Conservation (phyloP, 2,329 filamentous ascomycete species). For the Exophiala sp. region DNA sequence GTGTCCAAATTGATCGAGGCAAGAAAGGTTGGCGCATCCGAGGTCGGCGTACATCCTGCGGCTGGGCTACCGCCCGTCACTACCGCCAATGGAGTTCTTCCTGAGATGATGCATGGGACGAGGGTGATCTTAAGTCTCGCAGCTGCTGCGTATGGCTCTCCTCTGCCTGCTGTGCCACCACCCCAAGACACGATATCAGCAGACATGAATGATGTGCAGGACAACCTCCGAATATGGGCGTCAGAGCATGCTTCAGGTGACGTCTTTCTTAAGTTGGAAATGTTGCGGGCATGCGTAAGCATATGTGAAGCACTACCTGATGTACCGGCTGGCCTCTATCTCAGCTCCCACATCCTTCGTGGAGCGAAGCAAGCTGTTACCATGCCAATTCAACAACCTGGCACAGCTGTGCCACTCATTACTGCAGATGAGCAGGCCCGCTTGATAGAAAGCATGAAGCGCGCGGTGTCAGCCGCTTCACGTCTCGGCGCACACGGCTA, state of each 20-base stretch:
- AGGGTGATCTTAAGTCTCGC: constrained; percentile 40
- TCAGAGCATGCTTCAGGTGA: constrained; percentile 63
- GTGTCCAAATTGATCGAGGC: constrained; percentile 85
- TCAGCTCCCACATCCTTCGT: constrained; percentile 78
- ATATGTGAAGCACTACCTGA: constrained; percentile 92
- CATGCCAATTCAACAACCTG: constrained; percentile 54
- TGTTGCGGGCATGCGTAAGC: constrained; percentile 84
- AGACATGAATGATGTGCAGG: constrained; percentile 8
- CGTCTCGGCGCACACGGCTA: constrained; percentile 68
- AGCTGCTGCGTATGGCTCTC: constrained; percentile 43
- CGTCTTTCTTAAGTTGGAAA: constrained; percentile 74
- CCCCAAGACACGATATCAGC: constrained; percentile 1
- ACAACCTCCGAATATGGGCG: constrained; percentile 16
- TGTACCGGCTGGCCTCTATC: constrained; percentile 82
- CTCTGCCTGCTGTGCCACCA: constrained; percentile 19
- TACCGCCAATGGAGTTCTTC: constrained; percentile 31
- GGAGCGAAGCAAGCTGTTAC: constrained; percentile 72
- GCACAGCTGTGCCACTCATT: constrained; percentile 19
- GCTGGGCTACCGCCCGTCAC: constrained; percentile 76
- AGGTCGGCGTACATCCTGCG: constrained; percentile 91
- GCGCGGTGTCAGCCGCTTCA: constrained; percentile 73
- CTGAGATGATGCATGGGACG: constrained; percentile 37
- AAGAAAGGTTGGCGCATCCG: constrained; percentile 87
- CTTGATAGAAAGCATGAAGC: constrained; percentile 78
- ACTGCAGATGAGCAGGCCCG: constrained; percentile 76